Evolutionary conservation across 1,284 basidiomycete genomes (phyloP), one percentile per base, ranked within the genome.

Genomic region (Leucoagaricus sp.): DNA sequence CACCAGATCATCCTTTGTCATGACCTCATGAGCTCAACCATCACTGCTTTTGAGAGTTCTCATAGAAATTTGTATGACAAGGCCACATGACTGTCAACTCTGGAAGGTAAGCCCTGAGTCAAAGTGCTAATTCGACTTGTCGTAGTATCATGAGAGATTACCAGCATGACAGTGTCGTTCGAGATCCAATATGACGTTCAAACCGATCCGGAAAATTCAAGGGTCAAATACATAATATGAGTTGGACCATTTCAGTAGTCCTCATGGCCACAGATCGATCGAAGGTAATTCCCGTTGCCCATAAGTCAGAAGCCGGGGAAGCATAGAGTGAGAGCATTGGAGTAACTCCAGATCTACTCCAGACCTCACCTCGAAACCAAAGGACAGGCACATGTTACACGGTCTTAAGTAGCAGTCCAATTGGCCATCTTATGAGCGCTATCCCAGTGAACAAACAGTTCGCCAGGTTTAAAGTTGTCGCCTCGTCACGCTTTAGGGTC

Each of bases 271-370:
- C 15, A 15, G 15, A 17, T 17, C 9, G 23, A 21, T 38, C 45
- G 12, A 36, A 49, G 29, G 31, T 48, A 47, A 40, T 28, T 33
- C 12, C 17, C 17, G 21, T 13, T 31, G 25, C 25, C 38, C 17
- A 23, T 19, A 29, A 28, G 31, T 36, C 26, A 49, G 53, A 49
- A 49, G 46, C 38, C 33, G 33, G 31, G 31, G 47, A 55, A 55
- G 40, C 38, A 23, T 26, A 21, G 21, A 49, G 46, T 55, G 53
- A 55, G 53, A 55, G 49, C 29, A 28, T 34, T 48, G 53, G 41
- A 25, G 26, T 41, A 45, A 25, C 25, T 48, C 49, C 13, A 41
- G 53, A 42, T 48, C 46, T 53, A 29, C n/a, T 6, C 15, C 36
- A 38, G 40, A 51, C 44, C 50, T 52, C 28, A n/a, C 28, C 51